Conservation (phyloP, 2,329 filamentous ascomycete species). For the Penicillium olsonii region DNA sequence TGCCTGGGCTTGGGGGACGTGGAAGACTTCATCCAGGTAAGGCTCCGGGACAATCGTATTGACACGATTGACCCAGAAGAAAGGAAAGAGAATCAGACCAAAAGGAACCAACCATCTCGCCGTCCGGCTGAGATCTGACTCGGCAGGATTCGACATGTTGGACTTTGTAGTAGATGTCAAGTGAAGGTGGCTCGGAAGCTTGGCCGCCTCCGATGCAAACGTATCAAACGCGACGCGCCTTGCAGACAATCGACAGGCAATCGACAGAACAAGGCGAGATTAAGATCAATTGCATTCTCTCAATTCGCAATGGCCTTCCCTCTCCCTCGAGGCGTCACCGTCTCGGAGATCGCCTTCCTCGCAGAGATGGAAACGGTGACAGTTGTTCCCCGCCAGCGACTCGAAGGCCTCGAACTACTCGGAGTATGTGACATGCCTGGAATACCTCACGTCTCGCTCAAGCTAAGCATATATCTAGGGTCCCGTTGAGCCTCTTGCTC, state of each 20-base stretch:
- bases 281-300: not conserved
- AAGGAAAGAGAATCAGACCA: constrained; percentile 33
- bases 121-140: constrained; percentile 36
- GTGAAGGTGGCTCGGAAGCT: not conserved
- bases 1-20: constrained; percentile 85
- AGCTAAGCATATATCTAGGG: constrained; percentile 58
- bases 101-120: constrained; percentile 41
- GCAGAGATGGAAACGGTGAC: constrained; percentile 98
- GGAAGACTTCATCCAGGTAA: constrained; percentile 58
- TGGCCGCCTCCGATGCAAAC: constrained; percentile 29
- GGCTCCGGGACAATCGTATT: constrained; percentile 55
- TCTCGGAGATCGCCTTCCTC: constrained; percentile 86
- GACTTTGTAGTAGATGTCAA: not conserved
- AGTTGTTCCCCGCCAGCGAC: constrained; percentile 83
- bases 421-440: constrained; percentile 57
- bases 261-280: constrained; percentile 1
- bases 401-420: constrained; percentile 82
- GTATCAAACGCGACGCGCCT: constrained; percentile 29
- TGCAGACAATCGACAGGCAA: not conserved
- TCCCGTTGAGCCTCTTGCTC: constrained; percentile 71
- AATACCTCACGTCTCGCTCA: not conserved
- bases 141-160: constrained; percentile 33
- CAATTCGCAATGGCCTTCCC: constrained; percentile 58
- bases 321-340: constrained; percentile 68
- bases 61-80: constrained; percentile 48